Conservation (phyloP, 2,329 filamentous ascomycete genomes). For the Phialophora expanda region DNA sequence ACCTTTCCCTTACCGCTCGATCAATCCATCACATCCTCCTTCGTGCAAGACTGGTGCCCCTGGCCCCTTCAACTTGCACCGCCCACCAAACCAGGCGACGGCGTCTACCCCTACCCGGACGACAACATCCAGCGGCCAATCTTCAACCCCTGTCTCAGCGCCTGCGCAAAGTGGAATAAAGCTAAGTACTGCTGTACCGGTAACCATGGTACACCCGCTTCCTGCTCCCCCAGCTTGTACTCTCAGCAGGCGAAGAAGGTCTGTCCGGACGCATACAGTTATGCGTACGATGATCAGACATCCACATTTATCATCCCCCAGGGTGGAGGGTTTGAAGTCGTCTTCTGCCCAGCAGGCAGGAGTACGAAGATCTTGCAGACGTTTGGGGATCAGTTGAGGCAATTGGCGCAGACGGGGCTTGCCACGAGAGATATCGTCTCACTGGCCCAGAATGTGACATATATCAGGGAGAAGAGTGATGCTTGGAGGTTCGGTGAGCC, state of each 20-base stretch:
- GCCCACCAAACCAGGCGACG: constrained; percentile 72
- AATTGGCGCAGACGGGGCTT: constrained; percentile 37
- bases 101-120: constrained; percentile 80
- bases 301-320: constrained; percentile 63
- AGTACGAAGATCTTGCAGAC: constrained; percentile 43
- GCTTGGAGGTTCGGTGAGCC: constrained; percentile 3
- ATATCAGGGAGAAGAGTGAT: constrained; percentile 30
- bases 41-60: constrained; percentile 74
- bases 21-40: constrained; percentile 59
- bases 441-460: constrained; percentile 33
- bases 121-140: constrained; percentile 70
- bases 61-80: constrained; percentile 74
- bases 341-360: constrained; percentile 69
- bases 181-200: constrained; percentile 78
- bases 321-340: constrained; percentile 77
- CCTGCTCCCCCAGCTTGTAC: constrained; percentile 72
- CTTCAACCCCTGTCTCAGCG: constrained; percentile 79
- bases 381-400: constrained; percentile 37
- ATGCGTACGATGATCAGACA: constrained; percentile 63
- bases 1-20: constrained; percentile 73
- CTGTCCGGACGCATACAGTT: constrained; percentile 86
- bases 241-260: constrained; percentile 72
- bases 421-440: constrained; percentile 36
- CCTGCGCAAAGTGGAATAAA: constrained; percentile 71
- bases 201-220: constrained; percentile 65